Evolutionary conservation across 1,284 basidiomycete species (phyloP).

Genomic region (Ustilago sp.): DNA sequence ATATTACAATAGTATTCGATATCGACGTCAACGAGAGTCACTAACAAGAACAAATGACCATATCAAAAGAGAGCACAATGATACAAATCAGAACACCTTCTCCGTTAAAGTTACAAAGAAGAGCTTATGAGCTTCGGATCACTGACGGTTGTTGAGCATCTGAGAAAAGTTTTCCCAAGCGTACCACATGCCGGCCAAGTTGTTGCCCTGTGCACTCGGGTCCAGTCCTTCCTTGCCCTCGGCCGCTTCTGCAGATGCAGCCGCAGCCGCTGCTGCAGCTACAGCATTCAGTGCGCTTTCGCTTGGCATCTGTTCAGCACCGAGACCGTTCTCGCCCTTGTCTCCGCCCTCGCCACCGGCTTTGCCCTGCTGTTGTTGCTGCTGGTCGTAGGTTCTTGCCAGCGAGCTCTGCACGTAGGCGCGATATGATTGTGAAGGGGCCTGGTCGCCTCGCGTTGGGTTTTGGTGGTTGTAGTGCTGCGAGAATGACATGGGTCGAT

Average conservation of each 20-base stretch:
- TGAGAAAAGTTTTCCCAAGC: slow-evolving; percentile 56
- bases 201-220: slow-evolving; percentile 37
- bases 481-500: slow-evolving; percentile 55
- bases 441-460: slow-evolving; percentile 38
- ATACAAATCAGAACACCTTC: slow-evolving; percentile 1
- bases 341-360: slow-evolving; percentile 14
- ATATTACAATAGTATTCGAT: not conserved
- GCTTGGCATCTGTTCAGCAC: slow-evolving; percentile 29
- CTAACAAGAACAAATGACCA: not conserved
- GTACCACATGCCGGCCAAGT: slow-evolving; percentile 46
- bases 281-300: slow-evolving; percentile 50
- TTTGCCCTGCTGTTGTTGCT: slow-evolving; percentile 30
- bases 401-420: slow-evolving; percentile 48
- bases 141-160: slow-evolving; percentile 58
- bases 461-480: slow-evolving; percentile 57
- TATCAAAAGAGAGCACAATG: slow-evolving; percentile 8
- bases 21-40: not conserved
- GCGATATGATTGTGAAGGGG: slow-evolving; percentile 40
- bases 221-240: slow-evolving; percentile 37
- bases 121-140: not conserved
- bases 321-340: slow-evolving; percentile 23
- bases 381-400: slow-evolving; percentile 50
- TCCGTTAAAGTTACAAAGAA: not conserved
- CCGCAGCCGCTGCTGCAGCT: slow-evolving; percentile 39
- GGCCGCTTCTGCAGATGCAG: slow-evolving; percentile 23